A percentile compares a stretch with the other conserved stretches of the same genome.
Evolutionary conservation across 352 stramenopile species (phyloP).

Genomic region (Phytophthora sp.): DNA sequence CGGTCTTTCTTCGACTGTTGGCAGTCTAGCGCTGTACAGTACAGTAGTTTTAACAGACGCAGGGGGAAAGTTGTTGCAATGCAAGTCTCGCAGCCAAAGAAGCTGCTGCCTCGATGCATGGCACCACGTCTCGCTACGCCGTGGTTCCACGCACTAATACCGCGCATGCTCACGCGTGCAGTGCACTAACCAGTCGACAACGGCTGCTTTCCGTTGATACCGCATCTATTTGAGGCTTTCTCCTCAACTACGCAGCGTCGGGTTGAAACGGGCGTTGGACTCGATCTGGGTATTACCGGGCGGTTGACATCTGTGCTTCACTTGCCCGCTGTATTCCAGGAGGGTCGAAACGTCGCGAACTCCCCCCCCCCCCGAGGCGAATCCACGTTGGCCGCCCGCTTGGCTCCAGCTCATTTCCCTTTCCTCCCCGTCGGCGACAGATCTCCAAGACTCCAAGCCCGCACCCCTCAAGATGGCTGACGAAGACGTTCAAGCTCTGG

Average conservation of each 20-base stretch:
- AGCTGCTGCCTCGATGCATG: too few species aligned
- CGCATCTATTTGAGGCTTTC: constrained; percentile 9
- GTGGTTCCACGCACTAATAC: background rate
- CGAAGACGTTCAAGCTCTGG: constrained; percentile 69
- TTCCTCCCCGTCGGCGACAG: constrained; percentile 35
- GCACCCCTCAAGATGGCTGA: constrained; percentile 57
- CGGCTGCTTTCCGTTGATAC: background rate
- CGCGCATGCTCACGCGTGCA: background rate
- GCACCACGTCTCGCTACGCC: too few species aligned
- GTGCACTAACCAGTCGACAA: background rate
- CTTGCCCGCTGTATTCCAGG: background rate
- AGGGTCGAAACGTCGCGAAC: constrained; percentile 16
- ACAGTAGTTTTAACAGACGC: too few species aligned
- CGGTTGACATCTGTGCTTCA: constrained; percentile 10
- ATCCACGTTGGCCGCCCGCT: too few species aligned
- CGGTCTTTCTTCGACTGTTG: too few species aligned
- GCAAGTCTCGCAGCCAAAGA: too few species aligned
- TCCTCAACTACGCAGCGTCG: constrained; percentile 21
- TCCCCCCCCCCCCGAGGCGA: background rate
- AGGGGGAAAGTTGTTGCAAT: too few species aligned
- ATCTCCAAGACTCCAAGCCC: constrained; percentile 24
- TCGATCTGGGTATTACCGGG: constrained; percentile 28
- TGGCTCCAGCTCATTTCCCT: constrained; percentile 31
- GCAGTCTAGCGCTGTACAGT: too few species aligned
- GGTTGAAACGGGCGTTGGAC: constrained; percentile 22